Base-by-base conservation (phyloP, 2,329 filamentous ascomycete species). In the Diaporthe sp. region DNA sequence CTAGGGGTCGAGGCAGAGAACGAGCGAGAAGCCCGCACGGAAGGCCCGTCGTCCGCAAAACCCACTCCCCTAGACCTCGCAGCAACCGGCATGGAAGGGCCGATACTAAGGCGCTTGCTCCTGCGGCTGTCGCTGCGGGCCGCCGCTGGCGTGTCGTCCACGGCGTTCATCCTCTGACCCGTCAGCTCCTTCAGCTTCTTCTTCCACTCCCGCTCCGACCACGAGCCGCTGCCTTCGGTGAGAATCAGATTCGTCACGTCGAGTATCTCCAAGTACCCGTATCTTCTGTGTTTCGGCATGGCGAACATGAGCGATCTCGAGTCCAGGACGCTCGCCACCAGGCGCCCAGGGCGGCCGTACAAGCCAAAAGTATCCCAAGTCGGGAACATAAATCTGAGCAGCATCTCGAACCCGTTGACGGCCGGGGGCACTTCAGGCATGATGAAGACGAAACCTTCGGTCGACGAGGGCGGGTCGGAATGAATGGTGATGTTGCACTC, bases 371-470 rank as follows among this genome's bases (percentile, higher is more conserved):
- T 95, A 82, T 99, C 97, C 88, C 95, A 99, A 0, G 95, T 94
- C 0, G 97, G 97, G 82, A 99, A 97, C 17, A 99, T 88, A 86
- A 94, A 98, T 61, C 95, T 92, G 47, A 99, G 88, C 89, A 99
- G 93, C 89, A 97, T 98, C 84, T 98, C 97, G 79, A 98, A 98
- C 0, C 97, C 97, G 73, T 92, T 94, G 17, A 99, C 94, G 25
- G 95, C 96, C n/a, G 96, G 93, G 81, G 95, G 95, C 1, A 94
- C 91, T 83, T 99, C 97, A 5, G 97, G 97, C 96, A 99, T 98
- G 79, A 98, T 93, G 81, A 99, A 99, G 6, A 99, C 95, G 80
- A 98, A 98, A 0, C 97, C 97, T 82, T 99, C 97, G 0, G 94
- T 94, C 3, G 92, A 92, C 0, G 93, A 93, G 34, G 95, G 92